Evolutionary conservation across 441 rosid genomes (phyloP).

Genomic region (Mallotus japonicus): DNA sequence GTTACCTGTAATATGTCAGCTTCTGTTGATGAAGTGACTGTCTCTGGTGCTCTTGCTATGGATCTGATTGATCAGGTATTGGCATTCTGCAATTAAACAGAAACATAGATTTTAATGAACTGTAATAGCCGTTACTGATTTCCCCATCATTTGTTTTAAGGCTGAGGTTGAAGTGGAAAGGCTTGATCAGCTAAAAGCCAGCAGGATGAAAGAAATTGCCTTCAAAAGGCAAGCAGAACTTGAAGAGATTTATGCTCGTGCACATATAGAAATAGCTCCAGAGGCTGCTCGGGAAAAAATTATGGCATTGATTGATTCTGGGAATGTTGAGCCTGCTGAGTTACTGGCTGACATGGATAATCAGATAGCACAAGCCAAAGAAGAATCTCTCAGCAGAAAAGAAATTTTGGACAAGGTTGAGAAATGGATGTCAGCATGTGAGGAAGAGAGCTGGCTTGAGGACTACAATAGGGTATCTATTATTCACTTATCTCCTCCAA

Average conservation of each 20-base stretch:
- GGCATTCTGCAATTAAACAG: conserved; percentile 5
- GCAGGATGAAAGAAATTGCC: conserved; percentile 96
- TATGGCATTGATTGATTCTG: conserved; percentile 72
- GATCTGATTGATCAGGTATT: conserved; percentile 90
- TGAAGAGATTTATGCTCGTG: conserved; percentile 77
- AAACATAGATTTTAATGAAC: background rate
- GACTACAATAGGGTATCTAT: conserved; percentile 81
- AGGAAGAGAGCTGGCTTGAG: conserved; percentile 99
- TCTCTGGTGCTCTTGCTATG: conserved; percentile 81
- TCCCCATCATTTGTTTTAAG: conserved; percentile 35
- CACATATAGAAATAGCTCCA: conserved; percentile 80
- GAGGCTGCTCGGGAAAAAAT: conserved; percentile 89
- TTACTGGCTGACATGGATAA: conserved; percentile 89
- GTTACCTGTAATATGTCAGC: conserved; percentile 84
- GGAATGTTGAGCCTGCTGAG: conserved; percentile 84
- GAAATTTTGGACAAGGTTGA: conserved; percentile 95
- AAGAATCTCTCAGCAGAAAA: conserved; percentile 90
- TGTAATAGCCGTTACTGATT: conserved; percentile 16
- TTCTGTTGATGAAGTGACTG: conserved; percentile 85
- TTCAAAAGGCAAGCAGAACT: conserved; percentile 87
- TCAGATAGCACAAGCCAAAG: conserved; percentile 81
- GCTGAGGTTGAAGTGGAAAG: conserved; percentile 91
- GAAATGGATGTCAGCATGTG: conserved; percentile 99
- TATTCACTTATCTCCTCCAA: background rate
- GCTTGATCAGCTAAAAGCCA: conserved; percentile 88